Evolutionary conservation across 2,329 filamentous ascomycete genomes (phyloP).

Genomic region (Pseudocercospora pini-densiflorae): DNA sequence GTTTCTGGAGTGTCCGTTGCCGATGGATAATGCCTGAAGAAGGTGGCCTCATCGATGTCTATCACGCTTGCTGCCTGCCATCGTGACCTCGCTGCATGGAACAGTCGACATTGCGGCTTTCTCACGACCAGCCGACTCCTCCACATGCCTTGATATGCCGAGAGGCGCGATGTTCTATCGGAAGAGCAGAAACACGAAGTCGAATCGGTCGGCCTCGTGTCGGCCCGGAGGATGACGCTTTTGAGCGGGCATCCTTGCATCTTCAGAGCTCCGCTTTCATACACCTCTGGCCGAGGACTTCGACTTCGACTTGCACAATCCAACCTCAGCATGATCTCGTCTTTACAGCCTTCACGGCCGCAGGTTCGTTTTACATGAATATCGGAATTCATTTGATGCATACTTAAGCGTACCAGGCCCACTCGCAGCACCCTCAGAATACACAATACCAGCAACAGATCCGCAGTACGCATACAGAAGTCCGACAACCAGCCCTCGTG

Average conservation of each 20-base stretch:
- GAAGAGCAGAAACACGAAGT: not conserved
- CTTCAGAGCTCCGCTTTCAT: slow-evolving; percentile 16
- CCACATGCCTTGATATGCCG: slow-evolving; percentile 18
- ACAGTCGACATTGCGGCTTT: slow-evolving; percentile 24
- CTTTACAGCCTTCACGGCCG: slow-evolving; percentile 23
- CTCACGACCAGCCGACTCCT: slow-evolving; percentile 19
- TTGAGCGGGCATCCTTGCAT: not conserved
- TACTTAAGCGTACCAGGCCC: slow-evolving; percentile 14
- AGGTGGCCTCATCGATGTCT: slow-evolving; percentile 76
- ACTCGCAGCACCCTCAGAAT: slow-evolving; percentile 20
- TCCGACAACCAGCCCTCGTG: slow-evolving; percentile 17
- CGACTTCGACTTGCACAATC: not conserved
- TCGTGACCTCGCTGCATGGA: slow-evolving; percentile 14
- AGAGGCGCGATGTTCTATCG: not conserved
- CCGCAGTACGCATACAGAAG: slow-evolving; percentile 35
- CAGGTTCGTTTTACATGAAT: slow-evolving; percentile 13
- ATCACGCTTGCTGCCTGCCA: slow-evolving; percentile 48
- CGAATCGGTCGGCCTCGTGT: not conserved
- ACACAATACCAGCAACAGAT: slow-evolving; percentile 37
- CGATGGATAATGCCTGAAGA: slow-evolving; percentile 75
- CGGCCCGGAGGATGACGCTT: slow-evolving; percentile 11
- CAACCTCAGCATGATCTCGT: slow-evolving; percentile 21
- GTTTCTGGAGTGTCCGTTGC: slow-evolving; percentile 48
- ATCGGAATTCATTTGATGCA: not conserved
- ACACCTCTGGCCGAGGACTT: slow-evolving; percentile 15